Conservation (phyloP, 1,284 basidiomycete species). For the Ceratobasidium sp. region DNA sequence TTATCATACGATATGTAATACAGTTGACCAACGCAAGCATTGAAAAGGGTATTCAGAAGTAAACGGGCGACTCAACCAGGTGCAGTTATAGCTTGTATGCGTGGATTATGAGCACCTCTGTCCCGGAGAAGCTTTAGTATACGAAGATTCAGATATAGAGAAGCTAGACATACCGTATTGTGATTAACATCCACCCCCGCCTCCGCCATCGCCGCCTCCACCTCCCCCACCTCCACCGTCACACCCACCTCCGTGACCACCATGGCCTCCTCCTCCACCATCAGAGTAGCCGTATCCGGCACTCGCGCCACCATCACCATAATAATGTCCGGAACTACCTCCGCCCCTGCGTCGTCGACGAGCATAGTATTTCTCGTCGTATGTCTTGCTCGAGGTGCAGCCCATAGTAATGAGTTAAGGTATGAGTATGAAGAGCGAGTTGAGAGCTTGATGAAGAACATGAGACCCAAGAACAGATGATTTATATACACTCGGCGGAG, state of each 20-base stretch:
- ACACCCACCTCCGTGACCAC: background rate
- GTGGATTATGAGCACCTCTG: no score
- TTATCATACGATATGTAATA: no score
- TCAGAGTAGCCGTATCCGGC: background rate
- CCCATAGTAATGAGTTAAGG: constrained; percentile 1
- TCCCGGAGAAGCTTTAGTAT: no score
- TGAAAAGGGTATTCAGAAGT: no score
- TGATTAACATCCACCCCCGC: constrained; percentile 1
- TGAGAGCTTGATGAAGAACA: background rate
- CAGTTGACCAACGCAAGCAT: no score
- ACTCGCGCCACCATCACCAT: background rate
- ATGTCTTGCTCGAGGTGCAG: constrained; percentile 9
- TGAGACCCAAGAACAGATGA: background rate
- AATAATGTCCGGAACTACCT: background rate
- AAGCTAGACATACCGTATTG: no score
- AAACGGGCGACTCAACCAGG: no score
- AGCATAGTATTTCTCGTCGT: background rate
- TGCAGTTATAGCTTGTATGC: no score
- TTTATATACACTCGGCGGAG: background rate
- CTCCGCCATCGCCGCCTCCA: background rate
- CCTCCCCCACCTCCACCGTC: constrained; percentile 1
- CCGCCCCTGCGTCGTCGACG: background rate
- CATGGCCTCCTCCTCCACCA: background rate
- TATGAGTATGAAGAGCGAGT: background rate
- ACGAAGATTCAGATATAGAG: no score